Evolutionary conservation across 1,139 yeast genomes (phyloP), one percentile per base, ranked within the genome.

Genomic region (Debaryomyces subglobosus): DNA sequence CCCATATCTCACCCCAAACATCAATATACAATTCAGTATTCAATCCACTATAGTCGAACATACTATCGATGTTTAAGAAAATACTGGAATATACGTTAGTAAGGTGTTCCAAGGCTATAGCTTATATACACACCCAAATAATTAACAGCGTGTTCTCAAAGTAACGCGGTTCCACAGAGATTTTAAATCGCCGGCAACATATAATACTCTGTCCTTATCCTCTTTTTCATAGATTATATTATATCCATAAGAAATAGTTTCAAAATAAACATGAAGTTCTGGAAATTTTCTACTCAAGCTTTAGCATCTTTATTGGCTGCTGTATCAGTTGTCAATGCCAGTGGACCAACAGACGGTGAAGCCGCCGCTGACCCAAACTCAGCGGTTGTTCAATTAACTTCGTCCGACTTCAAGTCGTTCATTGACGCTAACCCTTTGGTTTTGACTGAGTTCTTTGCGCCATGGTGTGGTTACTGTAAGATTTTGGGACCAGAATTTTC

Each of bases 391-490:
- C 84, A 89, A 67, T 81, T 94, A 58, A 79, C 85, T 30, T 67
- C 82, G 21, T 81, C 76, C 39, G 67, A 60, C 44, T 94, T 89
- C 68, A 80, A 82, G 53, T 69, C 78, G 21, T 90, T 88, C 68
- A 71, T 94, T 53, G 72, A 73, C 42, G 82, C 79, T 49, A 86
- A 91, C 71, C 87, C 92, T 29, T 77, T 92, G 59, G 96, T 91
- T 23, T 78, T 94, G 59, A 94, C 96, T 35, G 98, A 94, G 76
- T 94, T 94, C 76, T 94, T 85, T 68, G 99, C 99, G 27, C 98
- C 99, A 65, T 94, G 99, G 99, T 94, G 99, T 79, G 99, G 99
- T 20, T 97, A 94, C 75, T 94, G 99, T 79, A 91, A 94, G 79
- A 83, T 83, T 52, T 79, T 94, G 58, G 98, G 94, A 20, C 99